Conservation (phyloP, 129 eudicot genomes). For the Scalesia atractyloides region DNA sequence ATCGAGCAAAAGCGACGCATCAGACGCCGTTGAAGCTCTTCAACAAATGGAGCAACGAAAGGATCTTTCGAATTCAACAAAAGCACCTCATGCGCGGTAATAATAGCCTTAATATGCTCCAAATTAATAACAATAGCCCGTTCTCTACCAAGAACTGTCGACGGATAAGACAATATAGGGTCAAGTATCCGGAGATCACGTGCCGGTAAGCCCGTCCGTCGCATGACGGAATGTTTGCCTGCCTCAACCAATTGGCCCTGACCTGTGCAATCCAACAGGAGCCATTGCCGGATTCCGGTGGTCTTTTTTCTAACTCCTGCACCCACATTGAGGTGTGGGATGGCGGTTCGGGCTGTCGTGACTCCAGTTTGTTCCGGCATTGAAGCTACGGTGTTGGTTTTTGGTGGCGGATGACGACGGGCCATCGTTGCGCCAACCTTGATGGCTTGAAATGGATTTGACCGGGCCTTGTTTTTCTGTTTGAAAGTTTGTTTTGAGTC, state of each 20-base stretch:
- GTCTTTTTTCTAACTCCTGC: conserved; percentile 33
- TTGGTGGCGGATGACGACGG: conserved; percentile 34
- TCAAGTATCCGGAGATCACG: conserved; percentile 31
- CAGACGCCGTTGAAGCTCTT: conserved; percentile 66
- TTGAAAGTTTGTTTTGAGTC: conserved; percentile 11
- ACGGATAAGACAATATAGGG: conserved; percentile 25
- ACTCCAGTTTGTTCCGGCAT: conserved; percentile 7
- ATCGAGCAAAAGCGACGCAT: conserved; percentile 57
- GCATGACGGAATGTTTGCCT: conserved; percentile 30
- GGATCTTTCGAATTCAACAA: conserved; percentile 78
- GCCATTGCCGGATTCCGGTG: conserved; percentile 39
- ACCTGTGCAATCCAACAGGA: conserved; percentile 33
- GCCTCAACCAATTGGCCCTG: conserved; percentile 37
- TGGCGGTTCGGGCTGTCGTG: neutral
- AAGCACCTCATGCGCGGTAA: conserved; percentile 81
- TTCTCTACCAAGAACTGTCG: conserved; percentile 42
- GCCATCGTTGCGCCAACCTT: conserved; percentile 27
- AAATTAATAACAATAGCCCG: conserved; percentile 86
- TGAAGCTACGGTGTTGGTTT: conserved; percentile 21
- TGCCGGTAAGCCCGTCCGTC: conserved; percentile 29
- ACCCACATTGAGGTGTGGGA: conserved; percentile 24
- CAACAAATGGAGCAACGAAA: conserved; percentile 69
- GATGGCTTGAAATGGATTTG: conserved; percentile 27
- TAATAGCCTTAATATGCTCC: conserved; percentile 93
- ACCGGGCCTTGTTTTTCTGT: conserved; percentile 21